Evolutionary conservation across 495 filamentous ascomycete genomes (phyloP).

Genomic region (Pseudevernia furfuracea): DNA sequence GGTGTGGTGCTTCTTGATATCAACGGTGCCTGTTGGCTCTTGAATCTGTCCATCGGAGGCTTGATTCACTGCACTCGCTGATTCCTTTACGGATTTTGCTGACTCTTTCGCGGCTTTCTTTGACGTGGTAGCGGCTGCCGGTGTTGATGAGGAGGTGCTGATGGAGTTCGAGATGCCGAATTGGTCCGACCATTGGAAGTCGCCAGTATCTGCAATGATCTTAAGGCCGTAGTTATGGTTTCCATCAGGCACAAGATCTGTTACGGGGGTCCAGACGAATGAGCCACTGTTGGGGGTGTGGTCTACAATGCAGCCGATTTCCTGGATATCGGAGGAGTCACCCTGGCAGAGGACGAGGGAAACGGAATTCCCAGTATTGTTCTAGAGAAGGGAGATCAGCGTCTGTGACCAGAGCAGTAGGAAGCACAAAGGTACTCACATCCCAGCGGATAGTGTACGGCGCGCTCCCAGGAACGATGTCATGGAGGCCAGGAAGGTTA

Average conservation of each 20-base stretch:
- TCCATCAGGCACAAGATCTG: constrained; percentile 40
- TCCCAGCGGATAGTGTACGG: constrained; percentile 8
- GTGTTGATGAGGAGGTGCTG: constrained; percentile 38
- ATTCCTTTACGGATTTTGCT: not conserved
- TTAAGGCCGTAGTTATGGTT: constrained; percentile 56
- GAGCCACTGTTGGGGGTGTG: constrained; percentile 49
- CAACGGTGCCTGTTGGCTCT: not conserved
- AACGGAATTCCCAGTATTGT: constrained; percentile 31
- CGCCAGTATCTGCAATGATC: constrained; percentile 53
- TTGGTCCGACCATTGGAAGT: constrained; percentile 63
- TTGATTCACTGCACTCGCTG: constrained; percentile 17
- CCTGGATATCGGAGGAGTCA: constrained; percentile 47
- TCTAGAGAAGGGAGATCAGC: not conserved
- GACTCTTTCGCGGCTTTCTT: not conserved
- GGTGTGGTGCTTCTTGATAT: not conserved
- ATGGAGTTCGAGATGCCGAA: constrained; percentile 54
- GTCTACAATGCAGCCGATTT: constrained; percentile 49
- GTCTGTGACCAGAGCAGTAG: not conserved
- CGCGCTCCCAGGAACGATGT: constrained; percentile 2
- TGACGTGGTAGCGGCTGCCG: constrained; percentile 16
- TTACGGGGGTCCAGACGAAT: constrained; percentile 50
- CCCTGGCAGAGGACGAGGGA: constrained; percentile 58
- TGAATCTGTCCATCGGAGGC: constrained; percentile 4
- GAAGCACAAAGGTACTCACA: not conserved
- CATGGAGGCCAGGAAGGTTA: not conserved